Evolutionary conservation across 176 grass and related monocot species (phyloP).

Genomic region (Carex cristatella): DNA sequence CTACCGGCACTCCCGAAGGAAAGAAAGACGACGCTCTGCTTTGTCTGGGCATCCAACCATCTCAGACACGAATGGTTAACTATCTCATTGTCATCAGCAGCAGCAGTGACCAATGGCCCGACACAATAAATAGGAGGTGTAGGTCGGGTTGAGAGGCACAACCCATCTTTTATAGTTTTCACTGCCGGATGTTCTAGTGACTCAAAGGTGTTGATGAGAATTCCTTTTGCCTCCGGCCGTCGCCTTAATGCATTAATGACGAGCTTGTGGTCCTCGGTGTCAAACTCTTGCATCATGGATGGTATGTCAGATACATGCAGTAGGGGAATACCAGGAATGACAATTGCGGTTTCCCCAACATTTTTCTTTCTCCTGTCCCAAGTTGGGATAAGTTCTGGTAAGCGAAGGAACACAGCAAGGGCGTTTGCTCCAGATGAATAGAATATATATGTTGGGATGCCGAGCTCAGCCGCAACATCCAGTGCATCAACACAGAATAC

Average conservation of each 20-base stretch:
- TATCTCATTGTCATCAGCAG: not conserved
- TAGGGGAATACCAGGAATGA: slow-evolving; percentile 35
- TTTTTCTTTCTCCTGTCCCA: slow-evolving; percentile 24
- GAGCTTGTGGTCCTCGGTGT: not conserved
- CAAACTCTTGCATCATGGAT: not conserved
- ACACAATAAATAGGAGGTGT: slow-evolving; percentile 53
- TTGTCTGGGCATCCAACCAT: slow-evolving; percentile 19
- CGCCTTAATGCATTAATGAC: slow-evolving; percentile 14
- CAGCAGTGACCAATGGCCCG: slow-evolving; percentile 36
- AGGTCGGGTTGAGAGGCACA: not conserved
- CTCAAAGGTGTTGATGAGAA: slow-evolving; percentile 39
- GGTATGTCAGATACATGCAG: slow-evolving; percentile 25
- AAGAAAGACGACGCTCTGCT: slow-evolving; percentile 11
- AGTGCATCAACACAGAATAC: slow-evolving; percentile 45
- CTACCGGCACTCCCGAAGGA: slow-evolving; percentile 6
- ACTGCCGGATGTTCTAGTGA: slow-evolving; percentile 19
- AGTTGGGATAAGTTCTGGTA: slow-evolving; percentile 23
- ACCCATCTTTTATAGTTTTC: slow-evolving; percentile 6
- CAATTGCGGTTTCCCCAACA: slow-evolving; percentile 26
- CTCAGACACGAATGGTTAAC: not conserved
- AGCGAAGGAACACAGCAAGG: slow-evolving; percentile 39
- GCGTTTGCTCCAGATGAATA: slow-evolving; percentile 20
- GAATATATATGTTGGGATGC: slow-evolving; percentile 43
- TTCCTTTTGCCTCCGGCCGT: slow-evolving; percentile 4
- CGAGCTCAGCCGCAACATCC: slow-evolving; percentile 10